These are phyloP conservation scores for Flaveria floridana DNA, from an alignment of 140 eudicot genomes.

Conservation along the genomic window DNA sequence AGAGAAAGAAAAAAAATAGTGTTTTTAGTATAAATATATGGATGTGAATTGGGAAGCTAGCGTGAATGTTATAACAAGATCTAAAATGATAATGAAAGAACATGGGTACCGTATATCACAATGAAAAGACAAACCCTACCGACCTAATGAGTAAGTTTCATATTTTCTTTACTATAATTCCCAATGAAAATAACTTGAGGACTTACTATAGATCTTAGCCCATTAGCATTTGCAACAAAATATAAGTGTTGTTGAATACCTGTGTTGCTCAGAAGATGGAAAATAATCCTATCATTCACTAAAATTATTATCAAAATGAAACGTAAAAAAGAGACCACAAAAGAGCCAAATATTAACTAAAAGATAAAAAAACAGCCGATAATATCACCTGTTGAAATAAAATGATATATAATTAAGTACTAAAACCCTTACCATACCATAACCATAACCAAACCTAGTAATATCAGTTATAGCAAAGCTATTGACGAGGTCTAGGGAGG, in stretches of 20 bases:
- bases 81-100: neutral
- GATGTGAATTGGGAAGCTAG: too few relatives aligned
- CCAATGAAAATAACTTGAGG: too few relatives aligned
- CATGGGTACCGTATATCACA: neutral
- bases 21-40: too few relatives aligned
- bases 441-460: too few relatives aligned
- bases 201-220: too few relatives aligned
- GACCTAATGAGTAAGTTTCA: neutral
- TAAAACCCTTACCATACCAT: neutral
- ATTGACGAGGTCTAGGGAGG: too few relatives aligned
- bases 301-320: neutral
- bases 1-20: too few relatives aligned
- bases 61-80: too few relatives aligned
- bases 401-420: neutral
- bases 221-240: neutral
- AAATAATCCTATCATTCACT: neutral
- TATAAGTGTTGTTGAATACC: neutral
- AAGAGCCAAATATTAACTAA: neutral
- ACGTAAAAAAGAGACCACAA: neutral
- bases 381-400: slow-evolving; percentile 6
- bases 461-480: too few relatives aligned
- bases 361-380: slow-evolving; percentile 11
- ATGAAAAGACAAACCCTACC: neutral
- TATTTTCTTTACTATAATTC: too few relatives aligned
- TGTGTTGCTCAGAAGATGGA: slow-evolving; percentile 14